Evolutionary conservation across 2,329 filamentous ascomycete species (phyloP), one percentile per base, ranked within the genome.

Genomic region (Calonectria multiphialidica): DNA sequence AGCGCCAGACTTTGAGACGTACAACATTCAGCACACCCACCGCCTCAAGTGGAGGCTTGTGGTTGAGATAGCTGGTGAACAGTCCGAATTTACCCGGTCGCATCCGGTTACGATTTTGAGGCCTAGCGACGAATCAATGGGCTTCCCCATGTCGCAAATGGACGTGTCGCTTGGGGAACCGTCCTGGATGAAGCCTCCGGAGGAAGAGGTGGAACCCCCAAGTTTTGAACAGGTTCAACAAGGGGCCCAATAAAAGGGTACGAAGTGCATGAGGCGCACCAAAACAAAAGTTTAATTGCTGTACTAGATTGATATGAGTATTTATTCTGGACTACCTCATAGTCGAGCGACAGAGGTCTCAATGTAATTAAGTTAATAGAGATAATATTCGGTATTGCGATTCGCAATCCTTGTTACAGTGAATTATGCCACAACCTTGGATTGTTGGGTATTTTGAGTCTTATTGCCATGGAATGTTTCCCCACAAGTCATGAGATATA

Each of bases 21-120:
- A 79, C 55, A 82, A 79, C 25, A 78, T 82, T 21, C 68, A 65
- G 5, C 75, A 80, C 3, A 69, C 44, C 0, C 79, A 82, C 45
- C 62, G 23, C 1, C 12, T 81, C 0, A 71, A 66, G 7, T 82
- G 80, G 79, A 30, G 5, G 1, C 1, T 77, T 0, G 2, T 28
- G 0, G 2, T 47, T 1, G 65, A 72, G 16, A 21, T 78, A 1
- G 55, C 44, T 0, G 71, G 68, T 0, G 28, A 73, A 10, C 13
- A 15, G 0, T 49, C 70, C 9, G 30, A 40, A 2, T 33, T n/a
- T 0, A 1, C 12, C 1, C 63, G 62, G 0, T 30, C 15, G 1
- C 55, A 68, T 1, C 15, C 37, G 2, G 7, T 77, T 0, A 33
- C 67, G 0, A 15, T 77, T 0, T 13, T 74, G 8, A 49, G 33